These are phyloP conservation scores for Neopestalotiopsis sp. DNA, from an alignment of 2,329 filamentous ascomycete species.

Conservation along the genomic window DNA sequence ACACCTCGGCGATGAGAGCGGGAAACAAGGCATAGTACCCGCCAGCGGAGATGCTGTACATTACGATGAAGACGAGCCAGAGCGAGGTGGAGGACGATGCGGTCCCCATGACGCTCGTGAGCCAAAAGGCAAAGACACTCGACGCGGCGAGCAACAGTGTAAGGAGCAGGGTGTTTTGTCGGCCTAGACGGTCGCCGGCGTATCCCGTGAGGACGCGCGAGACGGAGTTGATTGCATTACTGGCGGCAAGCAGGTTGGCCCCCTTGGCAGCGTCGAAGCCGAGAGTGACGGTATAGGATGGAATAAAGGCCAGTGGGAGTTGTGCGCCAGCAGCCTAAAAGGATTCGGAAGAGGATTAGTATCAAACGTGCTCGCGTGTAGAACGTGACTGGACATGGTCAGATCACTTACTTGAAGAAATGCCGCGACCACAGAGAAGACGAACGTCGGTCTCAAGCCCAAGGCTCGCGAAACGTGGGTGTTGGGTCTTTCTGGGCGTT, in stretches of 20 bases:
- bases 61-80: conserved; percentile 46
- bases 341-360: background rate
- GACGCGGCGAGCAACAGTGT: conserved; percentile 42
- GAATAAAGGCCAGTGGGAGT: conserved; percentile 52
- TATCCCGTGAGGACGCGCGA: conserved; percentile 49
- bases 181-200: conserved; percentile 49
- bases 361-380: too few species aligned
- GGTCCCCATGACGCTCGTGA: conserved; percentile 33
- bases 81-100: conserved; percentile 34
- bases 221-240: conserved; percentile 50
- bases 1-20: conserved; percentile 51
- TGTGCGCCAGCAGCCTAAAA: conserved; percentile 48
- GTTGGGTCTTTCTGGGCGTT: conserved; percentile 31
- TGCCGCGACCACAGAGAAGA: conserved; percentile 45
- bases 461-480: conserved; percentile 44
- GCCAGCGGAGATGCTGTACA: conserved; percentile 48
- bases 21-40: conserved; percentile 52
- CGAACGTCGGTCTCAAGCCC: conserved; percentile 43
- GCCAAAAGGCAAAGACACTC: conserved; percentile 44
- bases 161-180: conserved; percentile 51
- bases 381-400: background rate
- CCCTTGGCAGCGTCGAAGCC: conserved; percentile 46
- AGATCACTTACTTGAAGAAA: conserved; percentile 38
- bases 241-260: conserved; percentile 48
- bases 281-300: conserved; percentile 50